Base-by-base conservation (phyloP, 2,329 filamentous ascomycete genomes). In the Fusarium lyarnte region DNA sequence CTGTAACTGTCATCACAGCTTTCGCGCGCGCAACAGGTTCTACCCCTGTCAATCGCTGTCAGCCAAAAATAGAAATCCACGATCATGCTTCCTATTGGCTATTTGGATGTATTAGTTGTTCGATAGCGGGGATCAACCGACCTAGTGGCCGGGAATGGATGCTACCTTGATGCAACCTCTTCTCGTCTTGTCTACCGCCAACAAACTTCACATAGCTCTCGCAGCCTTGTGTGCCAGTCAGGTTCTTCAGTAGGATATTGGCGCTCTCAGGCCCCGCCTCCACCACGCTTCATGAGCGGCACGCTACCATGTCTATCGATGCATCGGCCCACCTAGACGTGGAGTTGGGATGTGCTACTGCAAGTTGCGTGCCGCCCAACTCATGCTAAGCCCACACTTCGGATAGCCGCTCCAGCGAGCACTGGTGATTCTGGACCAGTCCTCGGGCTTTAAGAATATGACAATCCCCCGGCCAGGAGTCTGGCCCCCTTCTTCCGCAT, bases 21-120 rank as follows among this genome's bases (percentile, higher is more conserved):
- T 74, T 84, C 80, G 81, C 82, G 81, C 82, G 81, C 82, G 81
- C 81, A 79, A 84, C 58, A 61, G 52, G 66, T 57, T 71, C 66
- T 53, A 57, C 54, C 72, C 74, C 73, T 71, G 64, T 70, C 69
- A 70, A 63, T 58, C 60, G 70, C 71, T 77, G 74, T 77, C 69
- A 74, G 54, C 79, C 76, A 82, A 81, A 81, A 81, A 80, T 84
- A 84, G 78, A 78, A 77, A 43, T 55, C 36, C 57, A 65, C 46
- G 58, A 60, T 72, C 42, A 33, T 49, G 8, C 21, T 10, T 38
- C 43, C 80, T 66, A 84, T 84, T 84, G 82, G 83, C 23, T 47
- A 16, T 19, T 12, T 21, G 6, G 10, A 19, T 21, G 52, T 45
- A 64, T 64, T 72, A 69, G 75, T 70, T 66, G 66, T 67, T 77